A percentile compares a stretch with the other conserved stretches of the same genome.
These are phyloP conservation scores for Coemansia sp. DNA, from an alignment of 192 early-diverging fungal genomes.

Conservation along the genomic window DNA sequence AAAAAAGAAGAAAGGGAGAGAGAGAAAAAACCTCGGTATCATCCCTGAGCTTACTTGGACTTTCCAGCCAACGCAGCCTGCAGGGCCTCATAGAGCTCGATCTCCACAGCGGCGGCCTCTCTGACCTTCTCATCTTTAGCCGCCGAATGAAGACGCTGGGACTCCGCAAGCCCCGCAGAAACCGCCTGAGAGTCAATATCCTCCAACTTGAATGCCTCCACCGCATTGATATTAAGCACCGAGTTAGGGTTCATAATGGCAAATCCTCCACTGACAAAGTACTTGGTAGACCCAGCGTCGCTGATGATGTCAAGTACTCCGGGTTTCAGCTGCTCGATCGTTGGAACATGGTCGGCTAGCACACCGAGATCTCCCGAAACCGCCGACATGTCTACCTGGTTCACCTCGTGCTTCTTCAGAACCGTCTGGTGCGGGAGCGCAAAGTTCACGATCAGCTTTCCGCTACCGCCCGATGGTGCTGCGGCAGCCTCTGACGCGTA, in stretches of 20 bases:
- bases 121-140: slow-evolving; percentile 75
- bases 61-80: slow-evolving; percentile 64
- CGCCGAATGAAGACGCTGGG: slow-evolving; percentile 65
- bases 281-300: slow-evolving; percentile 73
- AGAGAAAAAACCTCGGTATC: too few species aligned
- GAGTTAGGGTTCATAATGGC: slow-evolving; percentile 96
- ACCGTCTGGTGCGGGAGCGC: slow-evolving; percentile 88
- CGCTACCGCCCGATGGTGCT: slow-evolving; percentile 35
- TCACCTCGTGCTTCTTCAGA: slow-evolving; percentile 70
- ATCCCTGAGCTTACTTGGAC: slow-evolving; percentile 23
- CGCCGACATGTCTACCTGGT: slow-evolving; percentile 92
- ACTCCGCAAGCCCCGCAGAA: slow-evolving; percentile 75
- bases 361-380: slow-evolving; percentile 97
- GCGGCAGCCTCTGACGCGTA: slow-evolving; percentile 80
- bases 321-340: slow-evolving; percentile 92
- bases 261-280: slow-evolving; percentile 96
- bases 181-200: slow-evolving; percentile 82
- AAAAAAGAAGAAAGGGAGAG: not conserved
- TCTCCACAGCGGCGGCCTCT: slow-evolving; percentile 79
- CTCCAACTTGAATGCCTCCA: slow-evolving; percentile 89
- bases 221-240: slow-evolving; percentile 93
- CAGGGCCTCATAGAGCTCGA: slow-evolving; percentile 87
- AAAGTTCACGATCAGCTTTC: slow-evolving; percentile 86
- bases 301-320: slow-evolving; percentile 83
- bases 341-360: slow-evolving; percentile 96